A percentile compares a stretch with the other conserved stretches of the same genome.
These are phyloP conservation scores for Suillus spraguei DNA, from an alignment of 768 basidiomycete genomes.

Conservation along the genomic window DNA sequence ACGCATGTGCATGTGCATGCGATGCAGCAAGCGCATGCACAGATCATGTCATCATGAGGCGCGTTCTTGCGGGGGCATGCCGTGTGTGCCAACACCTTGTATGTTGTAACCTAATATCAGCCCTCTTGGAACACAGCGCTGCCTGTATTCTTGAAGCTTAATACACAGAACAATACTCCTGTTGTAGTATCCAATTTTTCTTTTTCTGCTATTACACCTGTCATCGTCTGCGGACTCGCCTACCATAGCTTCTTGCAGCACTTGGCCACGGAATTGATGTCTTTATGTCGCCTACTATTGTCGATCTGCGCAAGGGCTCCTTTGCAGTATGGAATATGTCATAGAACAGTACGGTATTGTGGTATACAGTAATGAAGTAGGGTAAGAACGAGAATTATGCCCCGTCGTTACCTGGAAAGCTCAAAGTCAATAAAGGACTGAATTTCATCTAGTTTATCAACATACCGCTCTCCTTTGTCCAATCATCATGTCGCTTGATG, in stretches of 20 bases:
- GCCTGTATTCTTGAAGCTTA: constrained; percentile 13
- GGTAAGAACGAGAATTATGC: constrained; percentile 26
- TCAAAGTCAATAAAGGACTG: background rate
- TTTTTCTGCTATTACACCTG: constrained; percentile 8
- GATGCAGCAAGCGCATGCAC: constrained; percentile 56
- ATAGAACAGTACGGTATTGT: constrained; percentile 4
- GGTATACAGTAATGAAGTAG: constrained; percentile 8
- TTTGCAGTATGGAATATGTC: background rate
- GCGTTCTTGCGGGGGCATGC: background rate
- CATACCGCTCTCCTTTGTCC: constrained; percentile 82
- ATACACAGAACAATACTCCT: constrained; percentile 24
- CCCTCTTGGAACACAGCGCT: constrained; percentile 5
- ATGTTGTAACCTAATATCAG: constrained; percentile 8
- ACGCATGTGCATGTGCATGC: constrained; percentile 75
- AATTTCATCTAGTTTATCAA: background rate
- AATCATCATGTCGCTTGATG: constrained; percentile 80
- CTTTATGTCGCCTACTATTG: background rate
- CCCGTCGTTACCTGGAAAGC: constrained; percentile 31
- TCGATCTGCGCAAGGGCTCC: background rate
- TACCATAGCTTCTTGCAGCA: constrained; percentile 25
- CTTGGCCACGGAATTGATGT: constrained; percentile 10
- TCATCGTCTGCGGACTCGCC: constrained; percentile 12
- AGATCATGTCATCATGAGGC: constrained; percentile 30
- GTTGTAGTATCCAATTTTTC: constrained; percentile 13
- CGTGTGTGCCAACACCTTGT: constrained; percentile 11